Evolutionary conservation across 108 stramenopile species (phyloP), one percentile per base, ranked within the genome.

Genomic region (Nitzschia palea): DNA sequence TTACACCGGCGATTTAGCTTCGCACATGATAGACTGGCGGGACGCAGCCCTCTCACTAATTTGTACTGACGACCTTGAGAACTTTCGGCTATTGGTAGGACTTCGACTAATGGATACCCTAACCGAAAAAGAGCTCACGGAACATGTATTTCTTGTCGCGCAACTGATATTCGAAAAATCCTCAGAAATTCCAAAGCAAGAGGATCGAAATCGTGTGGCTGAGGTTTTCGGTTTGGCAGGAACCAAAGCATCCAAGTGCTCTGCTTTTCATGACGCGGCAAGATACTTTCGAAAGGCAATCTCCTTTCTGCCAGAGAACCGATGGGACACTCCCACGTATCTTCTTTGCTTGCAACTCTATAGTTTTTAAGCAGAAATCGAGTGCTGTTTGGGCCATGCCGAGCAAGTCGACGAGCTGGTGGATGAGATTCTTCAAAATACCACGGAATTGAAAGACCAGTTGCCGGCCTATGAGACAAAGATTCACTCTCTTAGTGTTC

Each of bases 11-110:
- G n/a, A n/a, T n/a, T n/a, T n/a, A n/a, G n/a, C 47, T 48, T 48
- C 22, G 56, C 55, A 45, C 78, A 83, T 48, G 78, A 79, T 73
- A 40, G 65, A 62, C n/a, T 27, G 79, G 15, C 78, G 73, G 35
- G 45, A 72, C 30, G 74, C 74, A 4, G 74, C 81, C 2, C 79
- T 58, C 45, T 29, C 43, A 15, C 32, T 79, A 10, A 79, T 83
- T 29, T 74, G 74, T 17, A 34, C 32, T 6, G 23, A 36, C 15
- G 42, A 62, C 12, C 36, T 59, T 40, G 71, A 51, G 1, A 22
- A 37, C 22, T 79, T 75, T 50, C 74, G 77, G 29, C 2, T 59
- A 9, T 9, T 10, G 2, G 43, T 73, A 20, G 73, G 48, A 18
- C 50, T 6, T 6, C 31, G 29, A 32, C 54, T 67, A 44, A 4